A percentile compares a stretch with the other conserved stretches of the same genome.
These are phyloP conservation scores for Talaromyces stipitatus DNA, from an alignment of 495 filamentous ascomycete genomes.

Conservation along the genomic window DNA sequence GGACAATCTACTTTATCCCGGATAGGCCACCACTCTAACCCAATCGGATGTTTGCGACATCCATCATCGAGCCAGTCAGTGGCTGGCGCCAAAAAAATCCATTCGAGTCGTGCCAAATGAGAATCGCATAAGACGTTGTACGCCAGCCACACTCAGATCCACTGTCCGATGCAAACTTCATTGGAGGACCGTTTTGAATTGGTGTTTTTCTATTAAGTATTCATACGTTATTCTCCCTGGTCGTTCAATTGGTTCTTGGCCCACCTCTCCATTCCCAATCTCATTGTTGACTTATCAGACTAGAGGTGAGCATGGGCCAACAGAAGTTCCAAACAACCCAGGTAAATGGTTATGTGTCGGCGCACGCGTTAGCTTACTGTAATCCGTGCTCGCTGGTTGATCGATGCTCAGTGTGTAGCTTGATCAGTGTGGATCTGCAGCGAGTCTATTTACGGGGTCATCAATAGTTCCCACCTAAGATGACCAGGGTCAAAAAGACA, in stretches of 20 bases:
- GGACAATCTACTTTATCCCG: background rate
- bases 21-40: conserved; percentile 2
- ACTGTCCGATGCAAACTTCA: background rate
- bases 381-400: background rate
- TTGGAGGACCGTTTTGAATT: background rate
- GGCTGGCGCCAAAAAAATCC: background rate
- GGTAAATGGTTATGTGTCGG: background rate
- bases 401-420: background rate
- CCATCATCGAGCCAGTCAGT: background rate
- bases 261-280: background rate
- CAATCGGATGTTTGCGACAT: background rate
- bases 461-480: background rate
- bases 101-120: background rate
- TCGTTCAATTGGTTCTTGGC: background rate
- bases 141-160: conserved; percentile 2
- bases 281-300: background rate
- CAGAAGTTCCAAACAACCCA: background rate
- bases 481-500: background rate
- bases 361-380: background rate
- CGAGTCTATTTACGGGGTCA: background rate
- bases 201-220: background rate
- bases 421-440: background rate
- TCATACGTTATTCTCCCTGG: background rate
- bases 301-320: background rate
- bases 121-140: background rate